Evolutionary conservation across 2,329 filamentous ascomycete species (phyloP).

Genomic region (Cadophora sp.): DNA sequence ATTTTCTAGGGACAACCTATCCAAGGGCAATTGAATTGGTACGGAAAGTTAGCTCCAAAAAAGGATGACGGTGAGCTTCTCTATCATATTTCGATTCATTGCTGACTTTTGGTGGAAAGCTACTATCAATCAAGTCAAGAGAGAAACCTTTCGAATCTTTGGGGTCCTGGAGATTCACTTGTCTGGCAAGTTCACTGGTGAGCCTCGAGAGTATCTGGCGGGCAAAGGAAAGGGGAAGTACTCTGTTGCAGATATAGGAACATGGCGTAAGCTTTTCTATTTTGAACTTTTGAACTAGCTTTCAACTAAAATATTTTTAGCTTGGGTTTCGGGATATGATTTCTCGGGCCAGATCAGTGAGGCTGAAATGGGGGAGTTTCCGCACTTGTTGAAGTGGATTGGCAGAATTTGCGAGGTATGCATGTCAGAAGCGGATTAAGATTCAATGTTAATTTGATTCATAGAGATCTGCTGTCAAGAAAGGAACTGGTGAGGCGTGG

Average conservation of each 20-base stretch:
- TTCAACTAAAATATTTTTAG: constrained; percentile 46
- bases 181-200: constrained; percentile 57
- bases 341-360: constrained; percentile 36
- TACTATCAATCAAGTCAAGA: constrained; percentile 58
- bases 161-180: constrained; percentile 63
- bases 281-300: constrained; percentile 53
- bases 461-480: constrained; percentile 32
- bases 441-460: background rate
- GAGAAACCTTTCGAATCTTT: constrained; percentile 58
- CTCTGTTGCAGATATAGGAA: constrained; percentile 58
- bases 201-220: constrained; percentile 58
- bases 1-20: constrained; percentile 47
- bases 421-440: too few species aligned
- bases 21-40: constrained; percentile 51
- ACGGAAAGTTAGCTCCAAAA: constrained; percentile 49
- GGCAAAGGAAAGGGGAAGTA: constrained; percentile 62
- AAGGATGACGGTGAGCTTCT: constrained; percentile 51
- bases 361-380: constrained; percentile 57
- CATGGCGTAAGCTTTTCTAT: constrained; percentile 57
- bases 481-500: constrained; percentile 38
- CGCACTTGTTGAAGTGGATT: constrained; percentile 59
- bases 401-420: constrained; percentile 53
- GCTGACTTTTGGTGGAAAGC: constrained; percentile 35
- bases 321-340: constrained; percentile 6
- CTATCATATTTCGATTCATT: background rate